Evolutionary conservation across 306 rosid species (phyloP), one percentile per base, ranked within the genome.

Genomic region (Gleditsia sinensis): DNA sequence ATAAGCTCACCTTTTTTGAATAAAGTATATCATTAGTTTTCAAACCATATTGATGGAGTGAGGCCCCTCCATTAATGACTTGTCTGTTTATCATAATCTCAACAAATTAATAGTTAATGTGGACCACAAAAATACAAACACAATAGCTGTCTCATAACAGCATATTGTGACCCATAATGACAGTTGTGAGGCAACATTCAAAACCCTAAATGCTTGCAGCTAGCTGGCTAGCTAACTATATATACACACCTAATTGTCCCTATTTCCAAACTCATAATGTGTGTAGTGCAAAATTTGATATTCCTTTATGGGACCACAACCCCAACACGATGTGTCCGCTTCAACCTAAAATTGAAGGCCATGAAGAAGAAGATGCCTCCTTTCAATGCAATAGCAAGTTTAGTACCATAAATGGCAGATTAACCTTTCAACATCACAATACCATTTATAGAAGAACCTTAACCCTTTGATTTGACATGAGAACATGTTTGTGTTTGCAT

Each of bases 261-360:
- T 14, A 28, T 56, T 56, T 14, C 39, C 63, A 27, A 6, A 27
- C 37, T 16, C 23, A 57, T 56, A 30, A 58, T 30, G 11, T 9
- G 37, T 56, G 28, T 27, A 12, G n/a, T 56, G 30, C 21, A 33
- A 6, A 57, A 28, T 12, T 28, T 28, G 5, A 58, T 32, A 74
- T 34, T 21, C 55, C 33, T 24, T 37, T 8, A 1, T 63, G 71
- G 85, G 85, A 64, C 85, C 81, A 81, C 84, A 72, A 25, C 20
- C 30, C 10, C 32, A 66, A 56, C 65, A n/a, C 71, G 65, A 56
- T 64, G 58, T 34, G 39, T 25, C 33, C 30, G 11, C 61, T 46
- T 39, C 14, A 51, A 64, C 74, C 58, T 7, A 37, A 46, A 75
- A 19, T 23, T 17, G 42, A 36, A 24, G n/a, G n/a, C n/a, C 28